Evolutionary conservation across 2,329 filamentous ascomycete genomes (phyloP), one percentile per base, ranked within the genome.

Genomic region (Talaromyces rugulosus): DNA sequence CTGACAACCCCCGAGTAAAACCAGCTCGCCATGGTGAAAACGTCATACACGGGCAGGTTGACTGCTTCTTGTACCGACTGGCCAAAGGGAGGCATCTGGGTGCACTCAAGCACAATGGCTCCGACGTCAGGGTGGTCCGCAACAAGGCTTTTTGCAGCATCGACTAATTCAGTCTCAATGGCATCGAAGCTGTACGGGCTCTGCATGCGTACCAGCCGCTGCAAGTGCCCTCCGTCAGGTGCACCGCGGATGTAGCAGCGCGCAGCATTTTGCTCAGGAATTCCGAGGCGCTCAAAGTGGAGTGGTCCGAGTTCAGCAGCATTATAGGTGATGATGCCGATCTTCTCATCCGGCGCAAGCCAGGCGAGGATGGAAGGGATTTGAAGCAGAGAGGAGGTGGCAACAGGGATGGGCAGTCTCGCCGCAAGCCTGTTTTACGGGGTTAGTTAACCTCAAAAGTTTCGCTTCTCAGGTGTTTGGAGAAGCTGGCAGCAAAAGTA

Each of bases 381-480:
- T 56, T 77, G 75, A 18, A 75, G 55, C 6, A 77, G 67, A 16
- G 75, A 66, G 1, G 74, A 76, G 1, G 75, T 77, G 4, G 73
- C 70, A 12, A 78, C 69, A 1, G 75, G 74, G 28, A 78, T 72
- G 4, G 74, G 70, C 0, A 76, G 66, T 4, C 71, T 69, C 2
- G 64, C 65, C 31, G 74, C 66, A n/a, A 76, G 66, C 60, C 73
- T 64, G 54, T 60, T 33, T 50, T 51, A 71, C n/a, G 42, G 31
- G 31, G 31, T 12, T 36, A 31, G n/a, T 58, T 11, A 8, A 11
- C 33, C 7, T n/a, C 14, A 5, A n/a, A 28, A 8, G 30, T 12
- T 8, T 47, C 9, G 8, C 36, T 47, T 47, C 16, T 14, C 16
- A 4, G 23, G 11, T 7, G 33, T 18, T 8, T 16, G 42, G 42